A percentile compares a stretch with the other conserved stretches of the same genome.
Evolutionary conservation across 2,329 filamentous ascomycete genomes (phyloP).

Genomic region (Cytospora leucostoma): DNA sequence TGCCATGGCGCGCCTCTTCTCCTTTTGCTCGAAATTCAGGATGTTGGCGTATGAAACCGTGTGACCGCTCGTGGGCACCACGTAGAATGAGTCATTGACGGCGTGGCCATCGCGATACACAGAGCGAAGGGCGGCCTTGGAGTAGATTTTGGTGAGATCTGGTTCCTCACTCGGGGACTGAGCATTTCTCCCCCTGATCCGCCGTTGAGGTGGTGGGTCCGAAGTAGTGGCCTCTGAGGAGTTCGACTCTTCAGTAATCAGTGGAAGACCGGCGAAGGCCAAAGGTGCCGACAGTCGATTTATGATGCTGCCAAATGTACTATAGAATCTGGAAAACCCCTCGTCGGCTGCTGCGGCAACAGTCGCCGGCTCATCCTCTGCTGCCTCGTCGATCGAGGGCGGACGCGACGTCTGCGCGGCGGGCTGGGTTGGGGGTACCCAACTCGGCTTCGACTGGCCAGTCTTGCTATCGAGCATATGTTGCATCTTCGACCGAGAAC

Average conservation of each 20-base stretch:
- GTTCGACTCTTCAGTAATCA: constrained; percentile 57
- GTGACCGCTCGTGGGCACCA: constrained; percentile 88
- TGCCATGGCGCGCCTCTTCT: constrained; percentile 58
- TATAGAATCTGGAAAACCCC: constrained; percentile 89
- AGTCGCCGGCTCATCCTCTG: constrained; percentile 34
- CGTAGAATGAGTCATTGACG: constrained; percentile 81
- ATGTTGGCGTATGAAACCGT: constrained; percentile 94
- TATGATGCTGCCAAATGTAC: constrained; percentile 84
- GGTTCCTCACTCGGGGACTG: constrained; percentile 55
- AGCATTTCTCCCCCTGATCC: constrained; percentile 38
- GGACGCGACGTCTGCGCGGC: constrained; percentile 32
- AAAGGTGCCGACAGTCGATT: constrained; percentile 87
- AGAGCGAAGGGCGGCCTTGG: constrained; percentile 78
- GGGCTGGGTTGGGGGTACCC: constrained; percentile 49
- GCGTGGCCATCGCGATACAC: constrained; percentile 69
- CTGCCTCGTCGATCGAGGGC: constrained; percentile 32
- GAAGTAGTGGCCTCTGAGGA: constrained; percentile 39
- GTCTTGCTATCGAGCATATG: constrained; percentile 53
- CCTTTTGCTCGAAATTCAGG: constrained; percentile 68
- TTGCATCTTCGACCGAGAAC: constrained; percentile 55
- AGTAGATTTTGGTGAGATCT: constrained; percentile 82
- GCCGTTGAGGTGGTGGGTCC: constrained; percentile 42
- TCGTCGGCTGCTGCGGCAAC: constrained; percentile 58
- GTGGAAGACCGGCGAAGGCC: constrained; percentile 87
- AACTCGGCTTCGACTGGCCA: constrained; percentile 57